Evolutionary conservation across 176 grass and related monocot genomes (phyloP).

Genomic region (Triticum urartu): DNA sequence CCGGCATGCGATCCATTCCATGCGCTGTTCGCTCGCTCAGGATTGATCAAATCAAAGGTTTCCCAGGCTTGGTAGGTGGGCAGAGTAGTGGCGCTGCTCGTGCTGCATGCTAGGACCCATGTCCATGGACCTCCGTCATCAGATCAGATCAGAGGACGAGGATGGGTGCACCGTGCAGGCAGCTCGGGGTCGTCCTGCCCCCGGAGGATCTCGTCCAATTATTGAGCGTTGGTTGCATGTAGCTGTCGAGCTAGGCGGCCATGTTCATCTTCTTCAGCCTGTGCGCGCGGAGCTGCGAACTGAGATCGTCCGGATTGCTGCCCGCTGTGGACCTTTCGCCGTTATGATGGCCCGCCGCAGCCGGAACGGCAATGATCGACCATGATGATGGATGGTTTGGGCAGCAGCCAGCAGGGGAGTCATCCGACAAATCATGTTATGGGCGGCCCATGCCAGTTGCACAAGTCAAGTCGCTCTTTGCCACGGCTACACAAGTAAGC

Average conservation of each 20-base stretch:
- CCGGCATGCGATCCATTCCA: not conserved
- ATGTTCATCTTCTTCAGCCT: not conserved
- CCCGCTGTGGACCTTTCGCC: constrained; percentile 17
- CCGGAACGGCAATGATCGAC: constrained; percentile 17
- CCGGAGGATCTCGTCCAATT: not conserved
- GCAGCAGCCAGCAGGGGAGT: not conserved
- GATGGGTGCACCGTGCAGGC: not conserved
- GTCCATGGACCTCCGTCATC: constrained; percentile 1
- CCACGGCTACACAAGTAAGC: too few relatives aligned
- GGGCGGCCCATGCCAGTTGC: not conserved
- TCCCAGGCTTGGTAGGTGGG: constrained; percentile 8
- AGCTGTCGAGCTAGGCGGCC: not conserved
- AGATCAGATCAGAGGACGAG: not conserved
- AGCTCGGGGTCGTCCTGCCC: not conserved
- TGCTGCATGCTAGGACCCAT: constrained; percentile 12
- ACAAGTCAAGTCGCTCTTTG: constrained; percentile 28
- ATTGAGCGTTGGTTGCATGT: not conserved
- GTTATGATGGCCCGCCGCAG: constrained; percentile 26
- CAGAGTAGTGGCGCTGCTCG: not conserved
- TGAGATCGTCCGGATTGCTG: not conserved
- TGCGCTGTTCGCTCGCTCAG: not conserved
- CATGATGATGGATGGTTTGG: constrained; percentile 35
- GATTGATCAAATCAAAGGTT: not conserved
- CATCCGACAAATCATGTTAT: not conserved
- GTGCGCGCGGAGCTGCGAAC: not conserved